phyloP scores from a whole-genome alignment of 2,329 filamentous ascomycete species.

The Kalmusia sp. region DNA sequence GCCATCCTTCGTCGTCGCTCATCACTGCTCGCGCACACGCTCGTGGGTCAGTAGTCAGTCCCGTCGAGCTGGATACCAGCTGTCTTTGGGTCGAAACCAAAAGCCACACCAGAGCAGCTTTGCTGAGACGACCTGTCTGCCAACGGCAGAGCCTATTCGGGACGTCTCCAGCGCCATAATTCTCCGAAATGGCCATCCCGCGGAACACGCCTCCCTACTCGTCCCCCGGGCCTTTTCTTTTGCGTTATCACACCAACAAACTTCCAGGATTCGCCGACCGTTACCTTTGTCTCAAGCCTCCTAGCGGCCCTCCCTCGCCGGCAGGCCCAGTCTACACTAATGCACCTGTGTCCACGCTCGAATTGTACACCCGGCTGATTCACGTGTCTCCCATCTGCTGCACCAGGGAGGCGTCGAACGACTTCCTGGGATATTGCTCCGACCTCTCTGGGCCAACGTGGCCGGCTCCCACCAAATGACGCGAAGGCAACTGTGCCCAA shows the following conservation, averaged over 20 bases:
- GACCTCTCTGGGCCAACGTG: slow-evolving; percentile 29
- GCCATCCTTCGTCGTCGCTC: slow-evolving; percentile 8
- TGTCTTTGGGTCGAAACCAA: slow-evolving; percentile 9
- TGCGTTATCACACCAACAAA: slow-evolving; percentile 2
- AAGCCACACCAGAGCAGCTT: slow-evolving; percentile 15
- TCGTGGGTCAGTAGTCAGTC: slow-evolving; percentile 4
- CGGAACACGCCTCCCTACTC: not conserved
- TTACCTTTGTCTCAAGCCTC: slow-evolving; percentile 5
- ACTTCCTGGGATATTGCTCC: slow-evolving; percentile 16
- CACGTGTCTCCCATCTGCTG: slow-evolving; percentile 20
- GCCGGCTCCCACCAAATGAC: slow-evolving; percentile 33
- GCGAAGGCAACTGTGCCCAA: slow-evolving; percentile 13
- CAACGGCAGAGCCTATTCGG: not conserved
- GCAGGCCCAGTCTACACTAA: slow-evolving; percentile 22
- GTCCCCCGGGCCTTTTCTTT: not conserved
- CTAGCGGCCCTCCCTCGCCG: slow-evolving; percentile 16
- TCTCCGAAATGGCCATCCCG: slow-evolving; percentile 4
- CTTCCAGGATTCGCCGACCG: slow-evolving; percentile 10
- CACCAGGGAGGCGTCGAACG: slow-evolving; percentile 26
- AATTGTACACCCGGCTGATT: slow-evolving; percentile 15
- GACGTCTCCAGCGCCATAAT: not conserved
- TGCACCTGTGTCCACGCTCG: slow-evolving; percentile 24
- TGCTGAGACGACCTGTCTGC: not conserved
- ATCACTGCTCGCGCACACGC: not conserved
- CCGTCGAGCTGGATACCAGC: slow-evolving; percentile 15